Base-by-base conservation (phyloP, 768 basidiomycete genomes). In the Termitomyces sp. region DNA sequence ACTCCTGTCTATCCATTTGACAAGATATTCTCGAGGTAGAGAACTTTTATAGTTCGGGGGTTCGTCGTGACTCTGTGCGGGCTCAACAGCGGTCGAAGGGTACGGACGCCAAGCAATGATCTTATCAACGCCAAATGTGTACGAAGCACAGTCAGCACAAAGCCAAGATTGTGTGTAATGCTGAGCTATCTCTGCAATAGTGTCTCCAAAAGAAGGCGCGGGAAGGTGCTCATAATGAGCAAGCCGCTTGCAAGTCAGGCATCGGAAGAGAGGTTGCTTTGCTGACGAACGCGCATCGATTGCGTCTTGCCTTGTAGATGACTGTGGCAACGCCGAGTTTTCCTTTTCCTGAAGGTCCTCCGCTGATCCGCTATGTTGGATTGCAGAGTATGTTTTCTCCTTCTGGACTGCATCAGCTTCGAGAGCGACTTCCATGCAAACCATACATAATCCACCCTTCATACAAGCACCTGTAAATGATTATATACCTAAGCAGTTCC, bases 101-200 rank as follows among this genome's bases (percentile, higher is more conserved):
- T 84, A 88, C 5, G 92, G 88, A 29, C 94, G 80, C 95, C 95
- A 97, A 2, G 94, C 95, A 42, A 97, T 76, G 61, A 98, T 91
- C 71, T 88, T 88, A 68, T 95, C 92, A 13, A 93, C 71, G 9
- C 73, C 68, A 67, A 86, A 88, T 14, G 74, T 75, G 67, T 79
- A 95, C 13, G 87, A 91, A 22, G 75, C 68, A 65, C 94, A 96
- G 63, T 94, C 90, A 5, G 79, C 77, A 66, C 94, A 96, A 16
- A 81, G 74, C 90, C 88, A 92, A 29, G 66, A 65, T 34, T 71
- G 70, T 4, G 72, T 69, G 67, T 91, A 93, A 61, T 84, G 72
- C 20, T 66, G 64, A 5, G 86, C 90, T n/a, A 87, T 74, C 0
- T 82, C 77, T 2, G 66, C 68, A 37, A 75, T 64, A 52, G 63